Base-by-base conservation (phyloP, 306 rosid genomes). In the Vigna reflexopilosa region DNA sequence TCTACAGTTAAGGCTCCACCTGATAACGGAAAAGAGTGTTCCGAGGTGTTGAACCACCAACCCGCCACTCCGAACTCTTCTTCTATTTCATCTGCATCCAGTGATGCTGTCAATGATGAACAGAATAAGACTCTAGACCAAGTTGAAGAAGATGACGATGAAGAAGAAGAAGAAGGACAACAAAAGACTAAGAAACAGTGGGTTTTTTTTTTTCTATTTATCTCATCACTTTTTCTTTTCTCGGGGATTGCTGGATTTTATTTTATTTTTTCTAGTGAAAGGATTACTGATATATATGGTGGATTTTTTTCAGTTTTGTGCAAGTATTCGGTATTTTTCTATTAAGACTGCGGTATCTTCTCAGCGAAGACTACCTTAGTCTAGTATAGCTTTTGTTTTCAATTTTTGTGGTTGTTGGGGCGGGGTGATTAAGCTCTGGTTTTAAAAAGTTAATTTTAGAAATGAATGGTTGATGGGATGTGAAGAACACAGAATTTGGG, bases 11-110 rank as follows among this genome's bases (percentile, higher is more conserved):
- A 66, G 47, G 63, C 69, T 80, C 73, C 81, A 8, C 59, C 62
- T 16, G 77, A 67, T 8, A 12, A 51, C 40, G 81, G 55, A 2
- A 84, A 87, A 58, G 89, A 89, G 63, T 74, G 77, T 59, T 76
- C 85, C 0, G 91, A 88, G 70, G 84, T 87, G 9, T 76, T 72
- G 87, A 91, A 90, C 48, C 88, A 85, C 6, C 89, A 84, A 67
- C 98, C 97, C 6, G 83, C 90, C 0, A 89, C 97, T 15, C 93
- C 98, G 0, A 94, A 92, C 83, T 90, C 95, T 44, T 92, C 97
- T 3, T 94, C 98, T n/a, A 89, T 92, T 67, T 94, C 98, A 2
- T 92, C 97, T 0, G 83, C 90, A 0, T 90, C 98, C 0, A 88
- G 93, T 52, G 97, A 92, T 50, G 87, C 96, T 3, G 24, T 82